Evolutionary conservation across 2,329 filamentous ascomycete species (phyloP), one percentile per base, ranked within the genome.

Genomic region (Botryotinia narcissicola): DNA sequence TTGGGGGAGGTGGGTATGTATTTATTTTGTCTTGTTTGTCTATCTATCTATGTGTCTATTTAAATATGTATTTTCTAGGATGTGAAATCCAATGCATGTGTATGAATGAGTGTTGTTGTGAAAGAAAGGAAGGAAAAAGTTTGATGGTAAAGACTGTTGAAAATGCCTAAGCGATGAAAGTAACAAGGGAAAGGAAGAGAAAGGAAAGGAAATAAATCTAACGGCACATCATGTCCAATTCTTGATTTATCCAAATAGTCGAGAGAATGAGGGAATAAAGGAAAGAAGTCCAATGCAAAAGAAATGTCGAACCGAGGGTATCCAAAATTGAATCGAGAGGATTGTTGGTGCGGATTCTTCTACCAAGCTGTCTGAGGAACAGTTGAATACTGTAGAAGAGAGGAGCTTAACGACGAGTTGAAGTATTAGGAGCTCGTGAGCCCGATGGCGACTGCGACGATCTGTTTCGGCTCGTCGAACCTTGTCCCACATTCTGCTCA

Each of bases 401-500:
- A n/a, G 0, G 12, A 51, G 1, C 48, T 14, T n/a, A 51, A 4
- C 5, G 48, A 2, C 7, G 48, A n/a, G 25, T 12, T 3, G 48
- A 51, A 51, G 12, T 6, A n/a, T 51, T n/a, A 14, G 48, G 48
- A 51, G 48, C 48, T n/a, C 48, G 6, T 7, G 48, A 10, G 0
- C 25, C 48, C 5, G 48, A 10, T 14, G 48, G 48, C 12, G 48
- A 51, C 48, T n/a, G 48, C 48, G 48, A n/a, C 2, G 25, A 51
- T n/a, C 25, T n/a, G 2, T n/a, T 4, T 16, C 48, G 5, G 4
- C 48, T n/a, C 25, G 1, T 5, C 7, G 25, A 51, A 16, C 25
- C 5, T 3, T 51, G 6, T 0, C 25, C 25, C 10, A 1, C 6
- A 51, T 51, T 51, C 5, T n/a, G 4, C 2, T 1, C 10, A n/a